Percentiles rank a stretch among this genome's conserved stretches.
These are phyloP conservation scores for Cornus suecica DNA, from an alignment of 148 eudicot genomes.

Conservation along the genomic window DNA sequence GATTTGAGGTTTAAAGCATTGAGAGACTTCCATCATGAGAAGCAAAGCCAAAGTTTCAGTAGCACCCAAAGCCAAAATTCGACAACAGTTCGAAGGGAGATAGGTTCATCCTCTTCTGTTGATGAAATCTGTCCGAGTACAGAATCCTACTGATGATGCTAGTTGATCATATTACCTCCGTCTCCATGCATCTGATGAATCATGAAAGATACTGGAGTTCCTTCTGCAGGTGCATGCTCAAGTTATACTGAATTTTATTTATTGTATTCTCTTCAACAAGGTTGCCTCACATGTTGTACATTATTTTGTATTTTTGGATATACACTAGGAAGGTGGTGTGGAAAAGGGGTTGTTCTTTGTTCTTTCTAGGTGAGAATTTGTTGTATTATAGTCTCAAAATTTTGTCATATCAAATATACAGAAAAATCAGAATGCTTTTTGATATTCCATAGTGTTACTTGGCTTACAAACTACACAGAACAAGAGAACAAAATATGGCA, in stretches of 20 bases:
- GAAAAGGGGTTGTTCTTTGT: neutral
- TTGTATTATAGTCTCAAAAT: neutral
- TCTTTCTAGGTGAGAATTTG: neutral
- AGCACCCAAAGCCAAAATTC: conserved; percentile 15
- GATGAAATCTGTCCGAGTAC: conserved; percentile 6
- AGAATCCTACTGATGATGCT: conserved; percentile 9
- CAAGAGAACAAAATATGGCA: too few species aligned
- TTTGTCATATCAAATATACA: too few species aligned
- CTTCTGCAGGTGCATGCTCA: neutral
- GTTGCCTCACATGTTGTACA: neutral
- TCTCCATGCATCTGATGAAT: too few species aligned
- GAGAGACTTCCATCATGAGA: conserved; percentile 36
- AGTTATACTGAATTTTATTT: neutral
- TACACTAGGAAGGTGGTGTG: neutral
- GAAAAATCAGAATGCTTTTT: too few species aligned
- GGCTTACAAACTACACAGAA: too few species aligned
- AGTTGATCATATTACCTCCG: too few species aligned
- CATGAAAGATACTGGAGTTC: too few species aligned
- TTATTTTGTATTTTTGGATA: too few species aligned
- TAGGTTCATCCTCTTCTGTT: conserved; percentile 15
- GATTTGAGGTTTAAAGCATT: conserved; percentile 67
- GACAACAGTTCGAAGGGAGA: conserved; percentile 3
- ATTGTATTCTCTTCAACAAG: neutral
- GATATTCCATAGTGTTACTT: too few species aligned
- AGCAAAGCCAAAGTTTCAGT: conserved; percentile 10